A percentile compares a stretch with the other conserved stretches of the same genome.
Conservation (phyloP, 768 basidiomycete genomes). For the Leccinum imitatum region DNA sequence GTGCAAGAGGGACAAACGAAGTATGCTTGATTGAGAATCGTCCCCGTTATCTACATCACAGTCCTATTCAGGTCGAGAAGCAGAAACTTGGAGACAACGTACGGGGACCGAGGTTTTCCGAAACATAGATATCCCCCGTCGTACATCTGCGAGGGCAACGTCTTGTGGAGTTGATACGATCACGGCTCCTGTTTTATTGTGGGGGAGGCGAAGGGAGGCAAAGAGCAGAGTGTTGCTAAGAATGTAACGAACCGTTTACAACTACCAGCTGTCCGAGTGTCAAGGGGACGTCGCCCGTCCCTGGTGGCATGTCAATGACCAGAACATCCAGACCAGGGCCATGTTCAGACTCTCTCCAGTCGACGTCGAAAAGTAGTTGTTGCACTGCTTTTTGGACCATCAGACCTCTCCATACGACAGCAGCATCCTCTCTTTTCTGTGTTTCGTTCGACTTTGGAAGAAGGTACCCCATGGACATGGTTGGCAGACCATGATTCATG, state of each 20-base stretch:
- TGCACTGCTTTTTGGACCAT: conserved; percentile 99
- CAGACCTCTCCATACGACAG: conserved; percentile 92
- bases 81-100: conserved; percentile 25
- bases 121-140: conserved; percentile 93
- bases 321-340: conserved; percentile 71
- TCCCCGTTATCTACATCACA: conserved; percentile 68
- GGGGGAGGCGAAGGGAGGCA: background rate
- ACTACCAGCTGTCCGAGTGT: conserved; percentile 85
- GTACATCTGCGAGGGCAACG: conserved; percentile 86
- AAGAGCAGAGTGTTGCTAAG: background rate
- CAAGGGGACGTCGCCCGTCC: conserved; percentile 94
- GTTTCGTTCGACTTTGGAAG: conserved; percentile 56
- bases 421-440: conserved; percentile 61
- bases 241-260: conserved; percentile 66
- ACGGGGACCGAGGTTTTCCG: conserved; percentile 87
- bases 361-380: conserved; percentile 93
- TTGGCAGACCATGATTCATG: conserved; percentile 83
- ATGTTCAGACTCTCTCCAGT: conserved; percentile 57
- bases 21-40: conserved; percentile 86
- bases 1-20: conserved; percentile 77
- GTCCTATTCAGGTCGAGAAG: background rate
- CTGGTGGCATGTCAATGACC: conserved; percentile 95
- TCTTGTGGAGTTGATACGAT: conserved; percentile 97
- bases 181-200: conserved; percentile 65
- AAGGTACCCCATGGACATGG: conserved; percentile 98